Conservation (phyloP, 371 early-diverging fungal species). For the Funneliformis caledonium region DNA sequence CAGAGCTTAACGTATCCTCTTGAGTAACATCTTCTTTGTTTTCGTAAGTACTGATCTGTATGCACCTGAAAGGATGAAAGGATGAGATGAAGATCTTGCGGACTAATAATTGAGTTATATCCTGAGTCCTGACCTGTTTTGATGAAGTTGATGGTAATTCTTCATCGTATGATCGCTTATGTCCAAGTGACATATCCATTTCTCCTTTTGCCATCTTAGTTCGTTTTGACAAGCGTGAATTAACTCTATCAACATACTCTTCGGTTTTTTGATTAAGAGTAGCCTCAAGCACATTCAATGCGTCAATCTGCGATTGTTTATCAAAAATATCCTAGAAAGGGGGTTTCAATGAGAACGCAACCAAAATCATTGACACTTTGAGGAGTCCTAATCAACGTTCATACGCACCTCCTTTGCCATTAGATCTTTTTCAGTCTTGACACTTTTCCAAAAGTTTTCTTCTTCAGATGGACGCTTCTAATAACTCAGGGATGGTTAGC, state of each 20-base stretch:
- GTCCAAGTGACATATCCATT: too few relatives aligned
- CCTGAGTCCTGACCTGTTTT: too few relatives aligned
- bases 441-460: neutral
- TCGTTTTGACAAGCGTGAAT: neutral
- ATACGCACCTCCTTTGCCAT: neutral
- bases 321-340: neutral
- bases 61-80: neutral
- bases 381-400: neutral
- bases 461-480: slow-evolving; percentile 18
- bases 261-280: neutral
- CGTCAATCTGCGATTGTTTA: slow-evolving; percentile 8
- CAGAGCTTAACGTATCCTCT: neutral
- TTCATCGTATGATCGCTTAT: too few relatives aligned
- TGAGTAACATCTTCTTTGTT: neutral
- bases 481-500: neutral
- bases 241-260: slow-evolving; percentile 7
- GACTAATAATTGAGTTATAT: too few relatives aligned
- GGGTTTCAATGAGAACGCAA: slow-evolving; percentile 2
- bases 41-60: neutral
- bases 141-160: too few relatives aligned
- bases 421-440: neutral
- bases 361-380: neutral
- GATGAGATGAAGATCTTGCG: too few relatives aligned
- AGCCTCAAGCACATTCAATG: slow-evolving; percentile 16
- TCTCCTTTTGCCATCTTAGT: too few relatives aligned